Percentiles rank a stretch among this genome's conserved stretches.
phyloP scores from a whole-genome alignment of 2,329 filamentous ascomycete genomes.

The Pseudogymnoascus pannorum region DNA sequence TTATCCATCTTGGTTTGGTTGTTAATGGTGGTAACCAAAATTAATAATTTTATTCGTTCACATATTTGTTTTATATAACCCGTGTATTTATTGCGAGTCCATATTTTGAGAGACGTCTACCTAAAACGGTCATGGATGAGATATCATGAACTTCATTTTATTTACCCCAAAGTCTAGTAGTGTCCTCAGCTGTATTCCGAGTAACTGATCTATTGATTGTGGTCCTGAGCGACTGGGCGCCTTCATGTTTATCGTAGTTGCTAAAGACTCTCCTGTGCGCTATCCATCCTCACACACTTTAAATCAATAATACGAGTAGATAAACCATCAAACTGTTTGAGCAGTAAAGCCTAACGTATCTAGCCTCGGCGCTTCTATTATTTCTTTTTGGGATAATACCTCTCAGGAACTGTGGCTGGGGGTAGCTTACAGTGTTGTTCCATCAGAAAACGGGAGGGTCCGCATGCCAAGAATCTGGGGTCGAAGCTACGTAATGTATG shows the following conservation, averaged over 20 bases:
- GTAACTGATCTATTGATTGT: background rate
- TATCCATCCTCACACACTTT: background rate
- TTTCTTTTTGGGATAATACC: background rate
- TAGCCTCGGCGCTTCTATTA: background rate
- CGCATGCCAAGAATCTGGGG: conserved; percentile 3
- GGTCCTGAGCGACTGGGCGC: background rate
- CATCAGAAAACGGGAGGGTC: background rate
- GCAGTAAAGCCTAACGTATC: background rate
- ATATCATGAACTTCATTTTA: too few species aligned
- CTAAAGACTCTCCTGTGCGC: background rate
- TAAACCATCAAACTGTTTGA: background rate
- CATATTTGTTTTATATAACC: background rate
- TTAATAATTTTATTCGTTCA: background rate
- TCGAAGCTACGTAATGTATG: conserved; percentile 4
- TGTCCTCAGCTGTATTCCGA: background rate
- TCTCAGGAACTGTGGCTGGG: background rate
- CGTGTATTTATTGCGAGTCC: background rate
- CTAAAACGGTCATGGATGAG: background rate
- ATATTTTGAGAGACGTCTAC: background rate
- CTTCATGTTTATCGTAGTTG: background rate
- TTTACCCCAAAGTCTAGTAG: too few species aligned
- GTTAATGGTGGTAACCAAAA: background rate
- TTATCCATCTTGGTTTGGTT: background rate
- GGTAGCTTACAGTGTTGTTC: background rate
- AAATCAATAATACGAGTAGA: background rate